Conservation (phyloP, 495 filamentous ascomycete species). For the Podospora pseudoanserina region DNA sequence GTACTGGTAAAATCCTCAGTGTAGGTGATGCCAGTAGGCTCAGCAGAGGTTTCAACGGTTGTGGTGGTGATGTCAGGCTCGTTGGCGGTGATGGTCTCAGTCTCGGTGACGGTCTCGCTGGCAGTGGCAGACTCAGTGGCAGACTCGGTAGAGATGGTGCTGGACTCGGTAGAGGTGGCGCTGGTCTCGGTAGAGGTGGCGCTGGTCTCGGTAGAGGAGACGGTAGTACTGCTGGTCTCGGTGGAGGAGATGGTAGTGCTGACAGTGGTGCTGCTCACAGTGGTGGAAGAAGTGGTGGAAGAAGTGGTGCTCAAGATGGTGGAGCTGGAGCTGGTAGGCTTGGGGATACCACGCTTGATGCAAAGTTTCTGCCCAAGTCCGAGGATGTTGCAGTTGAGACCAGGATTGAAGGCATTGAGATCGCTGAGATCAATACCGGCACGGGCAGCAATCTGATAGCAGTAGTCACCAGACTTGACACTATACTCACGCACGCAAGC, state of each 20-base stretch:
- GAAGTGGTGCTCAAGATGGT: conserved; percentile 6
- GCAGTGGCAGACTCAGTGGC: conserved; percentile 41
- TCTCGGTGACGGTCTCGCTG: conserved; percentile 23
- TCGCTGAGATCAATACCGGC: conserved; percentile 15
- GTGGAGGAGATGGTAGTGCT: conserved; percentile 7
- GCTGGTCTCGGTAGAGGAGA: conserved; percentile 15
- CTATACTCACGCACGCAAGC: conserved; percentile 18
- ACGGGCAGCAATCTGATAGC: conserved; percentile 16
- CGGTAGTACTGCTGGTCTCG: neutral
- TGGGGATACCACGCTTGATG: conserved; percentile 7
- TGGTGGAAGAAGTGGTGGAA: conserved; percentile 7
- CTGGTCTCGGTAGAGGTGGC: neutral
- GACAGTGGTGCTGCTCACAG: conserved; percentile 13
- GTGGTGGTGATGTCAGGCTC: neutral
- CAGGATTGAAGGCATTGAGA: conserved; percentile 12
- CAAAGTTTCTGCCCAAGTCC: conserved; percentile 9
- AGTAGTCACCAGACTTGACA: conserved; percentile 17
- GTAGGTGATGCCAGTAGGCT: neutral
- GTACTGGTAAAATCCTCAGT: conserved; percentile 36
- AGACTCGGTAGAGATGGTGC: conserved; percentile 30
- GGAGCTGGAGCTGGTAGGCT: conserved; percentile 11
- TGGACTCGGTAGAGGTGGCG: conserved; percentile 3
- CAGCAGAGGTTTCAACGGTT: neutral
- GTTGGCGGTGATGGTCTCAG: neutral
- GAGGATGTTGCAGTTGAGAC: conserved; percentile 16